Evolutionary conservation across 768 basidiomycete species (phyloP).

Genomic region (Dacryopinax spathularia): DNA sequence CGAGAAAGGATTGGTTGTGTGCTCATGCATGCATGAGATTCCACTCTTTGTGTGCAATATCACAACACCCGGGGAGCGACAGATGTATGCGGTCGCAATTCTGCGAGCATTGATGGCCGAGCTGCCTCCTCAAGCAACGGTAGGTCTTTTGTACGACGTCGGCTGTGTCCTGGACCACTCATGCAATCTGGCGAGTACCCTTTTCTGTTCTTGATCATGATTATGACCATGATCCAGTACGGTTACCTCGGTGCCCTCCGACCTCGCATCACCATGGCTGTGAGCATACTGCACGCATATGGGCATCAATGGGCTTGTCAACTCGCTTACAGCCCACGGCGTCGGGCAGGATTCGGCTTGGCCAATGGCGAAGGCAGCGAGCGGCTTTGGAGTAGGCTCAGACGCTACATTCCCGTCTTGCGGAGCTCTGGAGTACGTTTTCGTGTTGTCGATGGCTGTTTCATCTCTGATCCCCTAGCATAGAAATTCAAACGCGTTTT

Average conservation of each 20-base stretch:
- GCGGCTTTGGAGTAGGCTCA: constrained; percentile 7
- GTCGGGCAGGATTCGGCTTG: not conserved
- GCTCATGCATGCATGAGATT: constrained; percentile 8
- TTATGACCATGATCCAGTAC: not conserved
- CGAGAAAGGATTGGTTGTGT: constrained; percentile 10
- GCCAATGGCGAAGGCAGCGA: constrained; percentile 11
- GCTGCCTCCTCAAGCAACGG: constrained; percentile 17
- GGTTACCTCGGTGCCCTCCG: not conserved
- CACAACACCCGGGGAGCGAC: constrained; percentile 6
- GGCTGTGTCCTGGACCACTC: constrained; percentile 25
- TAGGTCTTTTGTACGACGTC: constrained; percentile 26
- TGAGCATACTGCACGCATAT: constrained; percentile 6
- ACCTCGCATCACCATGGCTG: not conserved
- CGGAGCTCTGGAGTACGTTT: constrained; percentile 7
- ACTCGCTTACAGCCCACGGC: constrained; percentile 5
- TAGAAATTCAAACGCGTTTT: not conserved
- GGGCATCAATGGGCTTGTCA: constrained; percentile 9
- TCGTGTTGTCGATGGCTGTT: not conserved
- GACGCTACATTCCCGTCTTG: not conserved
- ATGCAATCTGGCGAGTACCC: constrained; percentile 6
- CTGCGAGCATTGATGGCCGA: not conserved
- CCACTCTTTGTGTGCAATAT: constrained; percentile 8
- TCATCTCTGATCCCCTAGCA: too few species aligned
- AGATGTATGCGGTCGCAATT: constrained; percentile 9
- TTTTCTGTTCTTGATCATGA: not conserved